phyloP scores from a whole-genome alignment of 2,329 filamentous ascomycete species.

The Domatiomyces catenatus region DNA sequence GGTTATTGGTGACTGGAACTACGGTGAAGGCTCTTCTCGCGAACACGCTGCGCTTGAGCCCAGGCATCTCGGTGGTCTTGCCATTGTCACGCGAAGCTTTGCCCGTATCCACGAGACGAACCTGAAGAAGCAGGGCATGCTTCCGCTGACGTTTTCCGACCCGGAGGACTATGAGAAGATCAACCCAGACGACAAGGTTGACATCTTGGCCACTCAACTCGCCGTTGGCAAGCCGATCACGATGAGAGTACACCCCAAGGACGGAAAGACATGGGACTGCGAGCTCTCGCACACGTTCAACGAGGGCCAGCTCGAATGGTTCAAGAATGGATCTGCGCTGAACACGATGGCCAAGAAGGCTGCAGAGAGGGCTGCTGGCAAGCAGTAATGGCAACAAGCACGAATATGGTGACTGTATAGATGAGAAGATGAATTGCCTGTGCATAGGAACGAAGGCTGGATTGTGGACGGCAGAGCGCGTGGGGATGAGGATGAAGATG shows the following conservation, averaged over 20 bases:
- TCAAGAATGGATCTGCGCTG: slow-evolving; percentile 90
- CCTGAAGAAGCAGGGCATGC: slow-evolving; percentile 99
- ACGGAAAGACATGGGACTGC: slow-evolving; percentile 66
- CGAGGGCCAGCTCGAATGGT: slow-evolving; percentile 95
- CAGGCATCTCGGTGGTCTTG: slow-evolving; percentile 87
- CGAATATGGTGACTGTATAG: background rate
- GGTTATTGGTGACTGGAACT: slow-evolving; percentile 98
- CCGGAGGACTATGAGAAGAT: slow-evolving; percentile 98
- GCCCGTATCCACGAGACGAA: slow-evolving; percentile 99
- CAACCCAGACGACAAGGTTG: slow-evolving; percentile 78
- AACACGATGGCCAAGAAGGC: slow-evolving; percentile 87
- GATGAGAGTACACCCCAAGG: slow-evolving; percentile 79
- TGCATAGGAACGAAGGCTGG: background rate
- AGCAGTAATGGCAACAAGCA: background rate
- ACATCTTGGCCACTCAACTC: slow-evolving; percentile 76
- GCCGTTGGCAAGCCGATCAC: slow-evolving; percentile 86
- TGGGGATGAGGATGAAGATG: background rate
- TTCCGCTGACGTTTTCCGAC: slow-evolving; percentile 87
- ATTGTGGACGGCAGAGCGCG: background rate
- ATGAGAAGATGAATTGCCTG: background rate
- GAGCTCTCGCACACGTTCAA: slow-evolving; percentile 94
- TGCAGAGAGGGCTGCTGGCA: no score
- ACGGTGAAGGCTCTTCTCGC: slow-evolving; percentile 92
- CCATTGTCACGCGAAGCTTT: slow-evolving; percentile 89
- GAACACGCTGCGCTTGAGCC: slow-evolving; percentile 98